A percentile compares a stretch with the other conserved stretches of the same genome.
These are phyloP conservation scores for Tripterygium wilfordii DNA, from an alignment of 177 flowering plant species.

Conservation along the genomic window DNA sequence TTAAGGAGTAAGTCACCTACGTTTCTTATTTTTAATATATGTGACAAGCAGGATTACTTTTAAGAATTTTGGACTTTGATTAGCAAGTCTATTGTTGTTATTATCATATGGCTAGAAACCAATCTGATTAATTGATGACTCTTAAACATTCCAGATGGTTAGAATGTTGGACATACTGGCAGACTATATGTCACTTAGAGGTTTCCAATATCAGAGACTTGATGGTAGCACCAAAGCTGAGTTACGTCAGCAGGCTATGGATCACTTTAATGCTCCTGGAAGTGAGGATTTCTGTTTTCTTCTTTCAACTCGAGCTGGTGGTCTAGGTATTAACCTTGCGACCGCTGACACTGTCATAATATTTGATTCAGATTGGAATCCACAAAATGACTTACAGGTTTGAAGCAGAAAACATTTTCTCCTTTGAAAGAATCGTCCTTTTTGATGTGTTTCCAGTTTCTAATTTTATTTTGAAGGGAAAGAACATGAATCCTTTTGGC, in stretches of 20 bases:
- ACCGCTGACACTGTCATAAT: slow-evolving; percentile 99
- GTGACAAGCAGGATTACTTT: too few species aligned
- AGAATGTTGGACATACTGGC: slow-evolving; percentile 96
- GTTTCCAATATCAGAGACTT: slow-evolving; percentile 95
- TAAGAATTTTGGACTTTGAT: too few species aligned
- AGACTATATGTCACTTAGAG: slow-evolving; percentile 87
- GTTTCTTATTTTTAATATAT: too few species aligned
- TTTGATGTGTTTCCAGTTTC: too few species aligned
- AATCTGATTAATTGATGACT: too few species aligned
- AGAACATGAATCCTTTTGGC: too few species aligned
- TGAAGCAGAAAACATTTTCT: neutral
- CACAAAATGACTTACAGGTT: slow-evolving; percentile 99
- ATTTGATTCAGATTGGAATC: slow-evolving; percentile 99
- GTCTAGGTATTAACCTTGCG: slow-evolving; percentile 96
- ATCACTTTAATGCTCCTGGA: slow-evolving; percentile 98
- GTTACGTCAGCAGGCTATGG: slow-evolving; percentile 98
- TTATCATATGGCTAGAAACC: too few species aligned
- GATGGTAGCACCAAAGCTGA: slow-evolving; percentile 99
- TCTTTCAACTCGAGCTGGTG: slow-evolving; percentile 99
- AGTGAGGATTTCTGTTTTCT: slow-evolving; percentile 99
- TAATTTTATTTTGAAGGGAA: too few species aligned
- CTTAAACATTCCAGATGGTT: slow-evolving; percentile 99
- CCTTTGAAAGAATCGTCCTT: neutral
- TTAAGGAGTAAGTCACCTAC: too few species aligned
- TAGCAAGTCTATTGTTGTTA: too few species aligned